Conservation (phyloP, 495 filamentous ascomycete genomes). For the Melanomma pulvis-pyrius region DNA sequence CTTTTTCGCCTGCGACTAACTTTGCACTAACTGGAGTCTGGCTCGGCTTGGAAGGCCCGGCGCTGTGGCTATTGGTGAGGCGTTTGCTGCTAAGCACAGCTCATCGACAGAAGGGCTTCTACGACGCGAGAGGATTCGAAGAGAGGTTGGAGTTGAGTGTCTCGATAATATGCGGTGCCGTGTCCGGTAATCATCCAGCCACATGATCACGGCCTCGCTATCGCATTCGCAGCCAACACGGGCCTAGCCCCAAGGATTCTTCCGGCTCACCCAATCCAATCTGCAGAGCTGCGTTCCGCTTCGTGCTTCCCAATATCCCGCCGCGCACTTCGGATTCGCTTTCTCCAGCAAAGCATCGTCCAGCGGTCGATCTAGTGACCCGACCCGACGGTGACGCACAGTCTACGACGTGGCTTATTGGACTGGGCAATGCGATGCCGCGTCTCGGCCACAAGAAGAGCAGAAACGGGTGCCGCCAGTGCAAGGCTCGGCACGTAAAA, state of each 20-base stretch:
- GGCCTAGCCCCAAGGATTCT: not conserved
- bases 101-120: too few species aligned
- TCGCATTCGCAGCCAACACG: not conserved
- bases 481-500: slow-evolving; percentile 37
- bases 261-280: not conserved
- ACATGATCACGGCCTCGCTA: not conserved
- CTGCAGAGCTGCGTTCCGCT: not conserved
- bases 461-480: slow-evolving; percentile 32
- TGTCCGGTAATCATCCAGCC: too few species aligned
- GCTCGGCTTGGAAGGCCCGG: not conserved
- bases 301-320: not conserved
- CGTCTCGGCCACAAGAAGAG: slow-evolving; percentile 38
- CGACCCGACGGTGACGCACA: not conserved
- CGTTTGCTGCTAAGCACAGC: too few species aligned
- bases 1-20: not conserved
- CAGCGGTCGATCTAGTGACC: slow-evolving; percentile 41
- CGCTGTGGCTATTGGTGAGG: not conserved
- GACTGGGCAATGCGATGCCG: slow-evolving; percentile 26
- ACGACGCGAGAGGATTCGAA: too few species aligned
- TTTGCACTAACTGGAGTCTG: not conserved
- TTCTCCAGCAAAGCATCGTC: slow-evolving; percentile 39
- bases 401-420: slow-evolving; percentile 39
- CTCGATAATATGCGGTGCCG: too few species aligned
- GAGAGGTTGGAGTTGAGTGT: too few species aligned
- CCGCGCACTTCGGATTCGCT: slow-evolving; percentile 19